Evolutionary conservation across 2,329 filamentous ascomycete species (phyloP).

Genomic region (Fonsecaea nubica): DNA sequence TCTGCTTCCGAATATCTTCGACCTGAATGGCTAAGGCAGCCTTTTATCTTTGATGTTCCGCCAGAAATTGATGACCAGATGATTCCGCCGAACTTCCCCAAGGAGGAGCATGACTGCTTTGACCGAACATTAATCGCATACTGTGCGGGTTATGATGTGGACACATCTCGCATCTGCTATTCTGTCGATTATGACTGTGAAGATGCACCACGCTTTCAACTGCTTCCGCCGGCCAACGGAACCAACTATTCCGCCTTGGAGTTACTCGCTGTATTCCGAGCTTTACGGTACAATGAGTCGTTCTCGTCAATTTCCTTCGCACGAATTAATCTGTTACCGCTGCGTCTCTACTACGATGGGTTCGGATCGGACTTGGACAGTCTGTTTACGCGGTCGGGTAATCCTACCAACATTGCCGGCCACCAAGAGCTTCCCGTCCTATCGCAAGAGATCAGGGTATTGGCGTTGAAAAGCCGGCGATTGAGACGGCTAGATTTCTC

Average conservation of each 20-base stretch:
- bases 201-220: constrained; percentile 70
- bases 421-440: constrained; percentile 64
- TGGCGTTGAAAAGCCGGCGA: constrained; percentile 70
- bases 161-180: constrained; percentile 71
- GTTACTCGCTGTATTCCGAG: constrained; percentile 72
- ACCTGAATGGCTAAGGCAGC: constrained; percentile 69
- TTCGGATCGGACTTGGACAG: constrained; percentile 69
- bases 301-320: constrained; percentile 73
- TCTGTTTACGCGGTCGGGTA: constrained; percentile 64
- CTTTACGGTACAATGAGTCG: constrained; percentile 72
- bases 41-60: constrained; percentile 68
- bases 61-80: constrained; percentile 60
- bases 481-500: constrained; percentile 71
- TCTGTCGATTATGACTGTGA: constrained; percentile 67
- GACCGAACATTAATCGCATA: constrained; percentile 73
- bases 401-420: constrained; percentile 60
- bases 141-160: constrained; percentile 71
- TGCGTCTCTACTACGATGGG: constrained; percentile 67
- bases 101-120: constrained; percentile 66
- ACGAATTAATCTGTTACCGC: constrained; percentile 66
- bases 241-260: constrained; percentile 65
- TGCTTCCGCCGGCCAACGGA: constrained; percentile 63
- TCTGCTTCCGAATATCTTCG: constrained; percentile 68
- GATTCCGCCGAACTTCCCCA: constrained; percentile 55
- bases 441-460: constrained; percentile 71